phyloP scores from a whole-genome alignment of 2,329 filamentous ascomycete species.

The Tolypocladium pustulatum region DNA sequence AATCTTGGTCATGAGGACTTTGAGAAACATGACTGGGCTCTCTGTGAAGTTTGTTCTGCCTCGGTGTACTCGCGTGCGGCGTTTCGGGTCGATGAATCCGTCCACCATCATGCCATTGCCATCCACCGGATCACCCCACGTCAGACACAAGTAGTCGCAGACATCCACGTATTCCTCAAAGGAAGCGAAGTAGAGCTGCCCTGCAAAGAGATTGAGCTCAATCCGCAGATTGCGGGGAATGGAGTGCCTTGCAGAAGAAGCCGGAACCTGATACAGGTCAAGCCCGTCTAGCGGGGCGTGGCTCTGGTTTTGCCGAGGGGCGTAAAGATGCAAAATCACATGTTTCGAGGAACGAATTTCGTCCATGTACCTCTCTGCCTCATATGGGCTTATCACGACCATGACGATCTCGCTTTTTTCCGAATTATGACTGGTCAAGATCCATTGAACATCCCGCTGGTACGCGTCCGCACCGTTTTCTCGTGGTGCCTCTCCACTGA shows the following conservation, averaged over 20 bases:
- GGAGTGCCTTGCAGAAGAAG: background rate
- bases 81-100: constrained; percentile 21
- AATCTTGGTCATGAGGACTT: constrained; percentile 22
- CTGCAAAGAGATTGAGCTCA: constrained; percentile 56
- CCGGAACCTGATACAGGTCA: background rate
- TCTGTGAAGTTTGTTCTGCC: constrained; percentile 13
- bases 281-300: constrained; percentile 1
- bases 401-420: background rate
- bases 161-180: constrained; percentile 42
- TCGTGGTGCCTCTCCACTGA: background rate
- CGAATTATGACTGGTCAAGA: constrained; percentile 6
- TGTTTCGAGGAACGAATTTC: constrained; percentile 20
- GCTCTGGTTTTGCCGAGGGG: constrained; percentile 22
- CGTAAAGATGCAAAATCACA: constrained; percentile 40
- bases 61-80: background rate
- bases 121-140: constrained; percentile 16
- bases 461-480: constrained; percentile 6
- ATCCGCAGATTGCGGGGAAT: constrained; percentile 18
- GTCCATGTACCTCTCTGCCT: constrained; percentile 42
- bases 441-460: constrained; percentile 13
- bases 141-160: constrained; percentile 42
- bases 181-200: constrained; percentile 51
- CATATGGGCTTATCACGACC: constrained; percentile 17
- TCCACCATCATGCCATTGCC: constrained; percentile 9
- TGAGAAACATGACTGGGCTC: constrained; percentile 28